phyloP scores from a whole-genome alignment of 306 rosid species.

The Quercus rubra region DNA sequence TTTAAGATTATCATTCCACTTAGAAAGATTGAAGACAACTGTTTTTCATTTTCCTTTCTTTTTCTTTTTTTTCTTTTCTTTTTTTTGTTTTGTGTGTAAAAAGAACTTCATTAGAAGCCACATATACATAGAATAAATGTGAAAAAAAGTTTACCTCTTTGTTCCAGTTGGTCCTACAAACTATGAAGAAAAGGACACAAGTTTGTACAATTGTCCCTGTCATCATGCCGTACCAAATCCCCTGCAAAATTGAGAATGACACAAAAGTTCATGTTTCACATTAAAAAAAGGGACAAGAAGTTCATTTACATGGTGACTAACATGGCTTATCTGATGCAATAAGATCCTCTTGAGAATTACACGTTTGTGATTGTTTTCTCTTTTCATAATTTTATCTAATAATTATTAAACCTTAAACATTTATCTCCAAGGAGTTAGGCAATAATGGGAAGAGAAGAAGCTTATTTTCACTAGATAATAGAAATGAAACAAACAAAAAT shows the following conservation, averaged over 20 bases:
- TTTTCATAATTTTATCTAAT: no score
- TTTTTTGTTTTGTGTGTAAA: no score
- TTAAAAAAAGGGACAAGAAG: no score
- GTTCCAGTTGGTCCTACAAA: slow-evolving; percentile 67
- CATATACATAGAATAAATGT: background rate
- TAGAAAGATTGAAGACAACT: background rate
- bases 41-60: background rate
- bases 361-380: no score
- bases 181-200: slow-evolving; percentile 44
- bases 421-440: no score
- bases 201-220: slow-evolving; percentile 68
- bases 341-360: background rate
- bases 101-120: no score
- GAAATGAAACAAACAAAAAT: background rate
- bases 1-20: background rate
- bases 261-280: background rate
- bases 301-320: background rate
- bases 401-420: no score
- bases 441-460: no score
- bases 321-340: background rate
- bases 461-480: background rate
- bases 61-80: no score
- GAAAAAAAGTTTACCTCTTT: slow-evolving; percentile 46
- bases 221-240: slow-evolving; percentile 78
- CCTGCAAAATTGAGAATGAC: slow-evolving; percentile 33